Evolutionary conservation across 331 rosid genomes (phyloP), one percentile per base, ranked within the genome.

Genomic region (Ulmus americana): DNA sequence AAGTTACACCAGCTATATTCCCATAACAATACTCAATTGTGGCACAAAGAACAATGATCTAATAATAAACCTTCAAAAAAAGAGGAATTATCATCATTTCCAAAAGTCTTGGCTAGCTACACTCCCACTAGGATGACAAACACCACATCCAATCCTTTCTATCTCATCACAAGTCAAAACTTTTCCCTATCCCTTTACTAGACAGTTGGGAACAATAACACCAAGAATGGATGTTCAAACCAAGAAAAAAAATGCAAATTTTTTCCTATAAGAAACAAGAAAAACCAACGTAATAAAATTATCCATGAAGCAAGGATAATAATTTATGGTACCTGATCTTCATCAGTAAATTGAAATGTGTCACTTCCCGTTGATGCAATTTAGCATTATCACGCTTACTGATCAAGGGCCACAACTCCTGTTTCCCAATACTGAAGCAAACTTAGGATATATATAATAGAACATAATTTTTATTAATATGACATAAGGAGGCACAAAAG

Each of bases 301-400:
- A 7, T 28, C 0, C 4, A 7, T 58, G 45, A 14, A 41, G 61
- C 40, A 72, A 55, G 60, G 58, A 45, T n/a, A 52, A 64, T 67
- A 59, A 42, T 45, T 58, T 48, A 45, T 28, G 5, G 47, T 70
- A 92, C 98, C 98, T 92, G 76, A 79, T 78, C 81, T 85, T 92
- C 61, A 81, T 80, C 65, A 89, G 70, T 39, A 77, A 70, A 82
- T 89, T 79, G 57, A 92, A 84, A 68, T 85, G 76, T 71, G 69
- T 67, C 49, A 64, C 61, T 79, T 74, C 91, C 77, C n/a, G 76
- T 43, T 74, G 70, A 53, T 65, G 65, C 51, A 39, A 58, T 60
- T 82, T 82, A 67, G 84, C 71, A 73, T 73, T 54, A 22, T 8
- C 69, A 59, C 69, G 69, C 79, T 64, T 73, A 41, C 64, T 59